Evolutionary conservation across 176 grass and related monocot species (phyloP).

Genomic region (Lolium multiflorum): DNA sequence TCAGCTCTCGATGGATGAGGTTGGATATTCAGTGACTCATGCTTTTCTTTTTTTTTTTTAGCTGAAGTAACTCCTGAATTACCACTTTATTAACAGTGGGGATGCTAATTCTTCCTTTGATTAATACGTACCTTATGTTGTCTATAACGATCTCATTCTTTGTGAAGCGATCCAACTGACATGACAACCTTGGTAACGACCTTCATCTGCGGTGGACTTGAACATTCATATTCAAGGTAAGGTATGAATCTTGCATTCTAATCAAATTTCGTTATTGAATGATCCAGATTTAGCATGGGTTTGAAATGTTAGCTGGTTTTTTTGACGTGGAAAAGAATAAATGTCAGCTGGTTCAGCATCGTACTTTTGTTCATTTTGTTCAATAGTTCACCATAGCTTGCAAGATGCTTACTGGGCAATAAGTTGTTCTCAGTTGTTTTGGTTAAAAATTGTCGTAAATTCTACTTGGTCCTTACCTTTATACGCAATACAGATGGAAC

Average conservation of each 20-base stretch:
- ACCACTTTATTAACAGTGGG: neutral
- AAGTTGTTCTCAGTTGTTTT: neutral
- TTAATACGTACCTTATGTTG: neutral
- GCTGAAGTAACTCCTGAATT: neutral
- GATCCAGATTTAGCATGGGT: slow-evolving; percentile 5
- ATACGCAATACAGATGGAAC: slow-evolving; percentile 68
- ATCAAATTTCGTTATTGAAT: neutral
- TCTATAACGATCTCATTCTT: slow-evolving; percentile 36
- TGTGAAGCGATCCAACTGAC: slow-evolving; percentile 73
- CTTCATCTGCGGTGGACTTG: slow-evolving; percentile 81
- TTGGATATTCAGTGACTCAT: slow-evolving; percentile 31
- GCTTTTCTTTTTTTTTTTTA: neutral
- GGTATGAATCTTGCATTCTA: slow-evolving; percentile 14
- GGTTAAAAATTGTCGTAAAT: slow-evolving; percentile 15
- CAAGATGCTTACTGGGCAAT: slow-evolving; percentile 3
- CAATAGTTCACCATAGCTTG: neutral
- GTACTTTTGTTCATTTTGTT: neutral
- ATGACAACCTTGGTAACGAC: slow-evolving; percentile 79
- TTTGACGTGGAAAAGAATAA: too few relatives aligned
- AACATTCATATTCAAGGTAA: slow-evolving; percentile 95
- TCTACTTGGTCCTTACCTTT: slow-evolving; percentile 8
- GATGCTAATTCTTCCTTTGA: neutral
- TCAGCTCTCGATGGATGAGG: slow-evolving; percentile 99
- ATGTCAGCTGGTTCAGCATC: neutral
- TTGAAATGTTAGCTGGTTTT: neutral